These are phyloP conservation scores for Phaeolepiota aurea DNA, from an alignment of 768 basidiomycete genomes.

Conservation along the genomic window DNA sequence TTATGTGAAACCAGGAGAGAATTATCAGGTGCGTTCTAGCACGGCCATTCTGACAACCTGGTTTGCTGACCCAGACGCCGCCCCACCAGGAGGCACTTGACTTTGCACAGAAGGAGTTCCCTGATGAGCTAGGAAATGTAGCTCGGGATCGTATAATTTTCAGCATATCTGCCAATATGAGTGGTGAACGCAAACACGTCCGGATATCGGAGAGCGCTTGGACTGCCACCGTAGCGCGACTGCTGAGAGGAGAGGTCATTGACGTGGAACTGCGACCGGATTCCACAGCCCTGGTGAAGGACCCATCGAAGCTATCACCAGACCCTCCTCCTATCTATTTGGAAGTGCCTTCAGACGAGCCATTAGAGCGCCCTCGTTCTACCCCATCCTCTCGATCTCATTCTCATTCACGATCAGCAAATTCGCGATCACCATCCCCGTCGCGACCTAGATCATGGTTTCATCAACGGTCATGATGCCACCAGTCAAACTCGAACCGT, in stretches of 20 bases:
- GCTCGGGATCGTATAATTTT: constrained; percentile 36
- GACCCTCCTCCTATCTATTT: constrained; percentile 34
- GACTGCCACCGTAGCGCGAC: constrained; percentile 26
- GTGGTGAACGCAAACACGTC: constrained; percentile 24
- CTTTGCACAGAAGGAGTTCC: constrained; percentile 41
- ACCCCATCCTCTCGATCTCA: constrained; percentile 13
- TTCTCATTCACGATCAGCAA: constrained; percentile 9
- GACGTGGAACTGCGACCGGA: constrained; percentile 31
- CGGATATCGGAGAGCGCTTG: constrained; percentile 48
- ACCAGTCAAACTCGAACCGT: no score
- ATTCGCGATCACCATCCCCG: no score
- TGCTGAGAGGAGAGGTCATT: constrained; percentile 40
- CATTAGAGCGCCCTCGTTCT: constrained; percentile 14
- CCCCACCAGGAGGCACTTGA: constrained; percentile 47
- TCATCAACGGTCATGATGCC: no score
- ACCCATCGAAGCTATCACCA: no score
- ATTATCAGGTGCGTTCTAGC: constrained; percentile 29
- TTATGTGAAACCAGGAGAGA: constrained; percentile 36
- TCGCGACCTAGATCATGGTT: no score
- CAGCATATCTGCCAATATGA: constrained; percentile 23
- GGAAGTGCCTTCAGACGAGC: constrained; percentile 18
- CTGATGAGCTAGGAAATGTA: constrained; percentile 26
- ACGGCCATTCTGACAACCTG: no score
- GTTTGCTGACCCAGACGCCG: no score
- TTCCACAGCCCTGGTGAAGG: constrained; percentile 13